phyloP scores from a whole-genome alignment of 768 basidiomycete genomes.

The Floccularia luteovirens region DNA sequence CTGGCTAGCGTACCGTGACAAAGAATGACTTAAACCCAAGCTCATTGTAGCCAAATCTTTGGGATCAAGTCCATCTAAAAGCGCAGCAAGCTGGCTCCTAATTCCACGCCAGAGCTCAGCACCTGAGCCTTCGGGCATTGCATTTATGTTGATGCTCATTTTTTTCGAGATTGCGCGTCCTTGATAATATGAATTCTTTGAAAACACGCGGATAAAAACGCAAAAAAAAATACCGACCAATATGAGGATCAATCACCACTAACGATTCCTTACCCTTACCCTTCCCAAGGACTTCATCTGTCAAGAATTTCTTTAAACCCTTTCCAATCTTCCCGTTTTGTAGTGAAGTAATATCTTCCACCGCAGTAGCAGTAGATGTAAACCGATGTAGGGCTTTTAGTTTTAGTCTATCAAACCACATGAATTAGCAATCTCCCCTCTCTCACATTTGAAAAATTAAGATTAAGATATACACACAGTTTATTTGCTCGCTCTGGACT shows the following conservation, averaged over 20 bases:
- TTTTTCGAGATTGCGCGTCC: conserved; percentile 89
- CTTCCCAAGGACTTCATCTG: conserved; percentile 80
- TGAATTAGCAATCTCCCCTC: not conserved
- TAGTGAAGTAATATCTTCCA: conserved; percentile 92
- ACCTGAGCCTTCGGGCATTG: conserved; percentile 40
- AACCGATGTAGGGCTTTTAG: conserved; percentile 95
- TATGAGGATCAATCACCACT: conserved; percentile 83
- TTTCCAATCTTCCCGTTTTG: conserved; percentile 92
- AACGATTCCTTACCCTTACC: conserved; percentile 83
- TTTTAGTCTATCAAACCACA: conserved; percentile 60
- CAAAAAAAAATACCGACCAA: conserved; percentile 47
- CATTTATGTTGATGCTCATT: conserved; percentile 82
- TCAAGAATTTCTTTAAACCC: conserved; percentile 88
- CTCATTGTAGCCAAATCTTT: conserved; percentile 97
- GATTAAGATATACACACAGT: conserved; percentile 52
- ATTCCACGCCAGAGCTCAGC: conserved; percentile 94
- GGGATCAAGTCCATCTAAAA: conserved; percentile 87
- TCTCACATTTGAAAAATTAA: conserved; percentile 1
- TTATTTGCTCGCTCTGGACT: conserved; percentile 88
- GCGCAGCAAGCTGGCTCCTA: conserved; percentile 74
- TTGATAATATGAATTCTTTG: too few relatives aligned
- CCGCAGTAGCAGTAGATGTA: conserved; percentile 91
- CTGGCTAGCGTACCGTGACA: conserved; percentile 63
- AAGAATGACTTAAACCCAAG: conserved; percentile 92
- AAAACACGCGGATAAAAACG: not conserved